Conservation (phyloP, 768 basidiomycete species). For the Lenzites betulinus region DNA sequence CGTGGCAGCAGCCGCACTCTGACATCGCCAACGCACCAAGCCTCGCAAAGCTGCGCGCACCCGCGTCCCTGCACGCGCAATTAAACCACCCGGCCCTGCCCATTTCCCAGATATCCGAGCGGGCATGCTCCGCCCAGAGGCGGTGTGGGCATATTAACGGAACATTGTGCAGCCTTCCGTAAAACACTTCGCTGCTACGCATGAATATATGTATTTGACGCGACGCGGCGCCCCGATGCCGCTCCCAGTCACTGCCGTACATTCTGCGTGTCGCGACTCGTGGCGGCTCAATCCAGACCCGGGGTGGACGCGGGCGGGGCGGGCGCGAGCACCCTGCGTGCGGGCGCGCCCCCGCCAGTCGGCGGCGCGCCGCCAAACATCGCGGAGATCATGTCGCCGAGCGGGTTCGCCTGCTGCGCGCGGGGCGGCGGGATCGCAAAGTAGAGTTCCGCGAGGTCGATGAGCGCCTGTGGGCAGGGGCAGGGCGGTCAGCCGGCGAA, state of each 20-base stretch:
- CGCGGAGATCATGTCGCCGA: constrained; percentile 87
- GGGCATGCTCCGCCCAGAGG: not conserved
- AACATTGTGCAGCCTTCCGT: too few species aligned
- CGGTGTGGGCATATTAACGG: not conserved
- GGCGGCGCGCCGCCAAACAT: constrained; percentile 75
- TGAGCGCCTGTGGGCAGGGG: constrained; percentile 50
- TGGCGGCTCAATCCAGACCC: constrained; percentile 48
- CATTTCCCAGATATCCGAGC: too few species aligned
- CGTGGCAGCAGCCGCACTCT: not conserved
- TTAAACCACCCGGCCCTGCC: constrained; percentile 3
- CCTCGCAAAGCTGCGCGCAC: too few species aligned
- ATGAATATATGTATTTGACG: too few species aligned
- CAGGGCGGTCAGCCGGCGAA: too few species aligned
- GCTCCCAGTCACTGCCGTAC: too few species aligned
- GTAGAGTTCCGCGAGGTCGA: constrained; percentile 71
- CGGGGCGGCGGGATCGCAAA: constrained; percentile 87
- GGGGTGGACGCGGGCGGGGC: constrained; percentile 35
- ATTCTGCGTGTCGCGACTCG: not conserved
- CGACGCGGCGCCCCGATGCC: too few species aligned
- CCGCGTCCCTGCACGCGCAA: too few species aligned
- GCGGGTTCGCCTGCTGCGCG: constrained; percentile 69
- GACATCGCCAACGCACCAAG: too few species aligned
- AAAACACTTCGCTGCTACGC: too few species aligned
- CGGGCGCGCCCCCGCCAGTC: constrained; percentile 26
- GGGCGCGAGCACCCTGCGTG: constrained; percentile 50